These are phyloP conservation scores for Serendipita indica DNA, from an alignment of 768 basidiomycete genomes.

Conservation along the genomic window DNA sequence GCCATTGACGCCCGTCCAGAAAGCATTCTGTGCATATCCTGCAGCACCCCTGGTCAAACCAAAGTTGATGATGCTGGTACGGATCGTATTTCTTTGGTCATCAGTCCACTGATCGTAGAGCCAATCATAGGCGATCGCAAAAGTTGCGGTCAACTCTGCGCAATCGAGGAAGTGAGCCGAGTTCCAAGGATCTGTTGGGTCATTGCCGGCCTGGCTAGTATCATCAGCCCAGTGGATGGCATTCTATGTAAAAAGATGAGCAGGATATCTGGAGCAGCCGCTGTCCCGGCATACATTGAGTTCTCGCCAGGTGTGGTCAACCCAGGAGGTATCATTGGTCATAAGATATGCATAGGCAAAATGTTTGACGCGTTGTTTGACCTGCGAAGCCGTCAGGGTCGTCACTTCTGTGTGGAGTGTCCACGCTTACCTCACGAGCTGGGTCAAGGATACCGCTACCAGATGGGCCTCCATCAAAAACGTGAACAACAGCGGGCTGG, in stretches of 20 bases:
- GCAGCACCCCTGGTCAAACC: conserved; percentile 55
- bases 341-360: conserved; percentile 82
- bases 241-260: conserved; percentile 32
- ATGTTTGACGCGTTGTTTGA: conserved; percentile 86
- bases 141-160: conserved; percentile 81
- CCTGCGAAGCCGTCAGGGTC: conserved; percentile 15
- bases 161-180: conserved; percentile 78
- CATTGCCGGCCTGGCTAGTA: conserved; percentile 34
- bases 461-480: conserved; percentile 47
- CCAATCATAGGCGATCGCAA: conserved; percentile 94
- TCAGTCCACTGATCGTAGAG: conserved; percentile 69
- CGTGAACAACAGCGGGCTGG: conserved; percentile 51
- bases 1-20: conserved; percentile 16
- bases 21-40: conserved; percentile 31
- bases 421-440: conserved; percentile 39
- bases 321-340: conserved; percentile 86
- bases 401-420: background rate
- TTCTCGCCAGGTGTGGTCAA: conserved; percentile 72
- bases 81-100: conserved; percentile 55
- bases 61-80: conserved; percentile 55
- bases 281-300: conserved; percentile 43
- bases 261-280: conserved; percentile 6
- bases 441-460: conserved; percentile 81
- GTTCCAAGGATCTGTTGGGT: conserved; percentile 50
- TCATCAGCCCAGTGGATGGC: conserved; percentile 38